Conservation (phyloP, 305 asterid species). For the Fraxinus nigra region DNA sequence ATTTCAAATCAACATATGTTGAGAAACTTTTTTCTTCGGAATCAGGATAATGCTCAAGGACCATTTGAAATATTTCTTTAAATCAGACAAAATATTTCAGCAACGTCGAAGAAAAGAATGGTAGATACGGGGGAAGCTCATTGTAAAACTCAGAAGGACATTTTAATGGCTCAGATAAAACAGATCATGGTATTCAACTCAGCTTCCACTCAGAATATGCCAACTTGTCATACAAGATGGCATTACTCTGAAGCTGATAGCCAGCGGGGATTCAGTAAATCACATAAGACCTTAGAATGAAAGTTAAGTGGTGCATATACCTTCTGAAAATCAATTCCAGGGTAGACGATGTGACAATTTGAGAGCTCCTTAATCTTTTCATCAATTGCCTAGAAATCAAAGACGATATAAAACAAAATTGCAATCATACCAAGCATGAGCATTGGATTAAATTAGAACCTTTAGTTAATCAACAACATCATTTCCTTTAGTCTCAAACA, state of each 20-base stretch:
- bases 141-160: neutral
- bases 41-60: neutral
- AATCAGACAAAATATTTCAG: slow-evolving; percentile 3
- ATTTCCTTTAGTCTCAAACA: neutral
- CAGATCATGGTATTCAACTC: neutral
- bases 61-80: neutral
- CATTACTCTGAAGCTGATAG: neutral
- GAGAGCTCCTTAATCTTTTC: slow-evolving; percentile 96
- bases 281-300: neutral
- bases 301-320: slow-evolving; percentile 38
- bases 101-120: slow-evolving; percentile 6
- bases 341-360: slow-evolving; percentile 93
- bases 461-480: neutral
- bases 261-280: neutral
- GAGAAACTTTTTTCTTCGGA: neutral
- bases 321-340: slow-evolving; percentile 95
- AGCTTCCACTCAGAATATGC: neutral
- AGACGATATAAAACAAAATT: slow-evolving; percentile 24
- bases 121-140: neutral
- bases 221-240: neutral
- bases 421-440: slow-evolving; percentile 17
- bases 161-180: neutral
- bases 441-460: neutral
- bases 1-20: neutral
- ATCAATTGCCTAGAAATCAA: slow-evolving; percentile 78